Percentiles rank a stretch among this genome's conserved stretches.
These are phyloP conservation scores for Serendipita sp. DNA, from an alignment of 768 basidiomycete species.

Conservation along the genomic window DNA sequence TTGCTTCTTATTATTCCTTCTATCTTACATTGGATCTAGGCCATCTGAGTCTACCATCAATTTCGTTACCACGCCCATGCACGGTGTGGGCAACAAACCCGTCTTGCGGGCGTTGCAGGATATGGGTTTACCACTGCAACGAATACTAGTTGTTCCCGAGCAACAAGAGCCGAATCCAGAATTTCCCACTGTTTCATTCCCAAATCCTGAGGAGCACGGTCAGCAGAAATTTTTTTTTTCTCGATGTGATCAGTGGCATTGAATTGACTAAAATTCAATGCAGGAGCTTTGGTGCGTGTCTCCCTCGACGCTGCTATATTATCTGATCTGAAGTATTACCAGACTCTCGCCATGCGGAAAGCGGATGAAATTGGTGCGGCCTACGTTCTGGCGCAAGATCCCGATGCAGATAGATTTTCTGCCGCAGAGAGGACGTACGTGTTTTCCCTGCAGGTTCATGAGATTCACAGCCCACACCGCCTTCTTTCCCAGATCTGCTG, in stretches of 20 bases:
- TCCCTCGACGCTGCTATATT: neutral
- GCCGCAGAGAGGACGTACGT: slow-evolving; percentile 54
- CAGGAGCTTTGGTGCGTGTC: slow-evolving; percentile 34
- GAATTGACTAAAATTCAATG: slow-evolving; percentile 4
- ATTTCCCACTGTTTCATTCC: slow-evolving; percentile 72
- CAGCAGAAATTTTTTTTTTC: slow-evolving; percentile 7
- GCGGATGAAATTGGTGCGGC: slow-evolving; percentile 37
- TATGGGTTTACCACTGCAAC: slow-evolving; percentile 38
- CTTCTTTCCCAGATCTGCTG: neutral
- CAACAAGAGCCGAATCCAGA: slow-evolving; percentile 69
- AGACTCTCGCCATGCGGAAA: slow-evolving; percentile 58
- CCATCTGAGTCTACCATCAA: slow-evolving; percentile 24
- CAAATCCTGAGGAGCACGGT: slow-evolving; percentile 88
- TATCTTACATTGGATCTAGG: slow-evolving; percentile 23
- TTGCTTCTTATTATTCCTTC: slow-evolving; percentile 11
- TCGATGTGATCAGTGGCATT: slow-evolving; percentile 16
- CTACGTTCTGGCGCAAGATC: slow-evolving; percentile 79
- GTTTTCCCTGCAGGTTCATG: neutral
- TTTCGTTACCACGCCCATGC: slow-evolving; percentile 84
- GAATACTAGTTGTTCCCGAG: slow-evolving; percentile 41
- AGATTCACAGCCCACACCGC: neutral
- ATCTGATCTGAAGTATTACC: neutral
- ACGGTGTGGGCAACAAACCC: slow-evolving; percentile 67
- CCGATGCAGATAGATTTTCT: slow-evolving; percentile 71
- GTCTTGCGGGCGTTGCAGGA: slow-evolving; percentile 38